phyloP scores from a whole-genome alignment of 2,329 filamentous ascomycete genomes.

The Tolypocladium tundrense region DNA sequence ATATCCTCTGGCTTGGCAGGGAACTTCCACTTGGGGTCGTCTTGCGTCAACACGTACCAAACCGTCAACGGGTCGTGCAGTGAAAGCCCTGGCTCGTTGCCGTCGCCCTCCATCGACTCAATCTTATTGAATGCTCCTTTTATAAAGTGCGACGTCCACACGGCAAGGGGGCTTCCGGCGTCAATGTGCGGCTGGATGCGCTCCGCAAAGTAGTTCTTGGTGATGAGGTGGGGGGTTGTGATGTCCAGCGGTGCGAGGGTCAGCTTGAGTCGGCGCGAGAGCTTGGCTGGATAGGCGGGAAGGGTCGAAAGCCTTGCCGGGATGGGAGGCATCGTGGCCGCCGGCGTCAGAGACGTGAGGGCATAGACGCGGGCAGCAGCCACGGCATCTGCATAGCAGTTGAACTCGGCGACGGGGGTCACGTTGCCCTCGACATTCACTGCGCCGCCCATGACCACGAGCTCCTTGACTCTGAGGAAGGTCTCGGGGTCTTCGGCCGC shows the following conservation, averaged over 20 bases:
- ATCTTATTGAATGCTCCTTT: constrained; percentile 61
- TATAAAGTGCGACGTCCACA: constrained; percentile 65
- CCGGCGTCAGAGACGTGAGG: constrained; percentile 62
- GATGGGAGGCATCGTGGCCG: constrained; percentile 69
- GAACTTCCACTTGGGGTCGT: constrained; percentile 47
- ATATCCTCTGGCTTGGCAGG: constrained; percentile 64
- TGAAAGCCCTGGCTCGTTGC: constrained; percentile 47
- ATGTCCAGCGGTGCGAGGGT: constrained; percentile 70
- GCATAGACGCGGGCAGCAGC: constrained; percentile 70
- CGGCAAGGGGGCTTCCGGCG: constrained; percentile 60
- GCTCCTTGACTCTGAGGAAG: constrained; percentile 79
- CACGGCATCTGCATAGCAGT: constrained; percentile 79
- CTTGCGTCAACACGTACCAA: constrained; percentile 63
- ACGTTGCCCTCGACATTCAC: constrained; percentile 74
- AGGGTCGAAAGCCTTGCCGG: constrained; percentile 40
- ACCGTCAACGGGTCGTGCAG: constrained; percentile 71
- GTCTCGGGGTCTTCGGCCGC: constrained; percentile 81
- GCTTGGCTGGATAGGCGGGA: constrained; percentile 50
- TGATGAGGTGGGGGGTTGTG: constrained; percentile 60
- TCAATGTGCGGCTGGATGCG: constrained; percentile 44
- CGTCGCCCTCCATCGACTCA: constrained; percentile 48
- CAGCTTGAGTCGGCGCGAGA: constrained; percentile 55
- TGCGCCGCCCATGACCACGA: constrained; percentile 92
- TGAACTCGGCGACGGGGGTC: constrained; percentile 85
- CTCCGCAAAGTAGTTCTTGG: constrained; percentile 46